phyloP scores from a whole-genome alignment of 495 filamentous ascomycete genomes.

The Viridothelium virens region DNA sequence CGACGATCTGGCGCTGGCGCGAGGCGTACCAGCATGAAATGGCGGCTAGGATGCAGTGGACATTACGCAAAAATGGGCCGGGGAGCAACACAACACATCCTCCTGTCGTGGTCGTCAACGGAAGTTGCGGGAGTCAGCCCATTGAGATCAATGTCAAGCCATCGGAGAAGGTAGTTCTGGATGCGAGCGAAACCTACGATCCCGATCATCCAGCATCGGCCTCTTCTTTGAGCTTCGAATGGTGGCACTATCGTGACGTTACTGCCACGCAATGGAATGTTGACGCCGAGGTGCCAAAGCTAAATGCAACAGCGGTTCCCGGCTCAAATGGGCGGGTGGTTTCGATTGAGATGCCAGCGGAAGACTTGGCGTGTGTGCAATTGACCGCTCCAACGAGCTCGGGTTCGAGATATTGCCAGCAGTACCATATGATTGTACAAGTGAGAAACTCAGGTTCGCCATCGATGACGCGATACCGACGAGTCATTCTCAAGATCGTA shows the following conservation, averaged over 20 bases:
- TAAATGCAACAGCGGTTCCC: slow-evolving; percentile 18
- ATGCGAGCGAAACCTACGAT: slow-evolving; percentile 40
- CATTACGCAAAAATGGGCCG: slow-evolving; percentile 26
- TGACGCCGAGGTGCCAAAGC: slow-evolving; percentile 33
- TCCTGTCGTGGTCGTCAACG: slow-evolving; percentile 41
- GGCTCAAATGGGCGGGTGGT: background rate
- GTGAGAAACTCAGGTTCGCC: slow-evolving; percentile 13
- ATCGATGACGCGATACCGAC: slow-evolving; percentile 13
- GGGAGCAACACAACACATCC: slow-evolving; percentile 36
- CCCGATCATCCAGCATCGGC: slow-evolving; percentile 34
- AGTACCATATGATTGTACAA: slow-evolving; percentile 10
- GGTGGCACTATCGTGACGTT: slow-evolving; percentile 44
- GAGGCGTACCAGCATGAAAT: slow-evolving; percentile 45
- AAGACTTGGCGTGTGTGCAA: background rate
- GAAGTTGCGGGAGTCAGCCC: slow-evolving; percentile 28
- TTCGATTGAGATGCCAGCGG: slow-evolving; percentile 6
- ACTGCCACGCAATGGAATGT: slow-evolving; percentile 39
- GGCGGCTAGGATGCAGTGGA: slow-evolving; percentile 46
- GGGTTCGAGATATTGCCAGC: slow-evolving; percentile 5
- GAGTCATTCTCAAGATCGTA: slow-evolving; percentile 9
- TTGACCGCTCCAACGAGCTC: slow-evolving; percentile 6
- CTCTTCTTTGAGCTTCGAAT: slow-evolving; percentile 36
- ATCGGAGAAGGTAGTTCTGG: slow-evolving; percentile 34
- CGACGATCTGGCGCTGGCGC: slow-evolving; percentile 47
- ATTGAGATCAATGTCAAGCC: slow-evolving; percentile 34